These are phyloP conservation scores for Entophlyctis luteolus DNA, from an alignment of 192 early-diverging fungal genomes.

Conservation along the genomic window DNA sequence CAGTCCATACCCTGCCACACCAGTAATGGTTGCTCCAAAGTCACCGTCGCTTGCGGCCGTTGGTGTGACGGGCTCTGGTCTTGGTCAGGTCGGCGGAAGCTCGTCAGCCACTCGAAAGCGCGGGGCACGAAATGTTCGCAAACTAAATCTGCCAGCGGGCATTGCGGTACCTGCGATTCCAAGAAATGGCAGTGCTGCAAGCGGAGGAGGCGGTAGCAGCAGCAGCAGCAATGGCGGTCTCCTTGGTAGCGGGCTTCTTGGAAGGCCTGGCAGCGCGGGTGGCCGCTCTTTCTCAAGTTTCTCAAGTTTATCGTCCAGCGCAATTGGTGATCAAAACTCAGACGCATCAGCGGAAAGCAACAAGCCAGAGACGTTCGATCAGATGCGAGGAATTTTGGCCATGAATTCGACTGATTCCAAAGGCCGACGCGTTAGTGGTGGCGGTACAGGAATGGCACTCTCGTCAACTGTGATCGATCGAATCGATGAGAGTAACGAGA, in stretches of 20 bases:
- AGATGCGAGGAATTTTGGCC: no score
- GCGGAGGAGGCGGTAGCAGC: neutral
- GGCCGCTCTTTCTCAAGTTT: neutral
- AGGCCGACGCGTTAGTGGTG: no score
- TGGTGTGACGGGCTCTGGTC: neutral
- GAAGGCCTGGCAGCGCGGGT: neutral
- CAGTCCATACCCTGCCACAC: no score
- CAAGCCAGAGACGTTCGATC: no score
- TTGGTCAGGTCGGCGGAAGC: neutral
- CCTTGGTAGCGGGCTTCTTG: neutral
- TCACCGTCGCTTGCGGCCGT: neutral
- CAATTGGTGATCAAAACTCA: no score
- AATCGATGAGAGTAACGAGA: constrained; percentile 1
- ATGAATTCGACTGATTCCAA: no score
- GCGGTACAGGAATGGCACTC: no score
- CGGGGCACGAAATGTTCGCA: constrained; percentile 6
- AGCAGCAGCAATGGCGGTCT: neutral
- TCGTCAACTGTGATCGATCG: neutral
- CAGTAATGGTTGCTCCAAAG: no score
- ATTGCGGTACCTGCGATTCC: constrained; percentile 11
- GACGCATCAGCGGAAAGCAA: no score
- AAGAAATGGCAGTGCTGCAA: neutral
- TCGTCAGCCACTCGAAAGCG: constrained; percentile 2
- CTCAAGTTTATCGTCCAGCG: no score
- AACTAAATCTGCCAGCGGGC: constrained; percentile 5